Evolutionary conservation across 441 rosid species (phyloP).

Genomic region (Arabidopsis lyrata): DNA sequence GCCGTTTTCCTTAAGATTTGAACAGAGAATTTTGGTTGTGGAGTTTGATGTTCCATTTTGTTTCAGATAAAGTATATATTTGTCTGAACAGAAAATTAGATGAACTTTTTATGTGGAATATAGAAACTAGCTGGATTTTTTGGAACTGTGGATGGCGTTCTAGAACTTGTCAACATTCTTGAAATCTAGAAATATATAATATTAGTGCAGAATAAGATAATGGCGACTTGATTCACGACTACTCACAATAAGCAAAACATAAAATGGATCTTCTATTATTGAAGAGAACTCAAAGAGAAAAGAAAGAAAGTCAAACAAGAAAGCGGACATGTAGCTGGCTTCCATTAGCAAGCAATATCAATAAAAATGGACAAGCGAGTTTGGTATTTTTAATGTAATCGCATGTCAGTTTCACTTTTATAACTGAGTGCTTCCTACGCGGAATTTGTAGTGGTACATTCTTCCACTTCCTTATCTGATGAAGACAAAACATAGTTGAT

Average conservation of each 20-base stretch:
- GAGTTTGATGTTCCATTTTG: not conserved
- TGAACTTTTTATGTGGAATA: not conserved
- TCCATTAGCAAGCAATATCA: slow-evolving; percentile 35
- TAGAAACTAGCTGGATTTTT: not conserved
- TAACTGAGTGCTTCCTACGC: slow-evolving; percentile 41
- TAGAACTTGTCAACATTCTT: slow-evolving; percentile 24
- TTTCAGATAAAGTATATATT: not conserved
- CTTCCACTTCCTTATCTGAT: slow-evolving; percentile 44
- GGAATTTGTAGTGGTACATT: slow-evolving; percentile 36
- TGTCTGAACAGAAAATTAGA: not conserved
- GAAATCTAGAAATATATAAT: not conserved
- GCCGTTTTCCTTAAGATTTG: not conserved
- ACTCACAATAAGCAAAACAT: not conserved
- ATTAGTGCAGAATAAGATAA: slow-evolving; percentile 24
- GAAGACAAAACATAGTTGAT: slow-evolving; percentile 22
- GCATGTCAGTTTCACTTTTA: slow-evolving; percentile 34
- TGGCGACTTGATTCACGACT: slow-evolving; percentile 19
- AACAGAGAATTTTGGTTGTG: not conserved
- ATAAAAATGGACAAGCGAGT: slow-evolving; percentile 39
- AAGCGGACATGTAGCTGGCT: slow-evolving; percentile 42
- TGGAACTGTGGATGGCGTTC: not conserved
- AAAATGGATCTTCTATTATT: slow-evolving; percentile 16
- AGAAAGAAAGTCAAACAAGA: slow-evolving; percentile 32
- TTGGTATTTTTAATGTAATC: slow-evolving; percentile 40
- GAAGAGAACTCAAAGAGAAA: not conserved